Evolutionary conservation across 441 rosid species (phyloP).

Genomic region (Breynia disticha): DNA sequence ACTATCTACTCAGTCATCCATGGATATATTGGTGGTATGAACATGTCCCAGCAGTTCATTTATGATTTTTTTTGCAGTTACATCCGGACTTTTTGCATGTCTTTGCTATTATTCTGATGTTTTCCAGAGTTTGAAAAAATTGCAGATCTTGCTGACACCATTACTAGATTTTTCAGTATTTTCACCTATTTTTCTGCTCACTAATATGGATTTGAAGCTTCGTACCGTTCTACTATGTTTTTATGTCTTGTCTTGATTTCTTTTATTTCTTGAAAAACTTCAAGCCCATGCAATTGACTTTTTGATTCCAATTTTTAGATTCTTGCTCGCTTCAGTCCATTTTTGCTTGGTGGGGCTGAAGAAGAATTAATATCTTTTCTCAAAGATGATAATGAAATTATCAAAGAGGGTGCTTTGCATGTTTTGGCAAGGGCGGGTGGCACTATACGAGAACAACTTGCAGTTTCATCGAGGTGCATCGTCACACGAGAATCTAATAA

Average conservation of each 20-base stretch:
- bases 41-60: conserved; percentile 12
- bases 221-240: background rate
- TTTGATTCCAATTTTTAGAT: conserved; percentile 41
- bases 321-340: conserved; percentile 83
- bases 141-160: no score
- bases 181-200: background rate
- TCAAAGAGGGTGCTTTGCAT: conserved; percentile 88
- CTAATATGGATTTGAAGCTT: conserved; percentile 1
- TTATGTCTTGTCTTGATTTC: background rate
- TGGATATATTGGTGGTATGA: conserved; percentile 94
- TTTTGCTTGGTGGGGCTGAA: conserved; percentile 70
- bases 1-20: conserved; percentile 49
- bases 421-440: conserved; percentile 97
- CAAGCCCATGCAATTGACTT: background rate
- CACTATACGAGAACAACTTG: conserved; percentile 86
- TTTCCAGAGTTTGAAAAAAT: no score
- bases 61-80: background rate
- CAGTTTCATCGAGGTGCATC: conserved; percentile 68
- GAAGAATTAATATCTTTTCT: conserved; percentile 73
- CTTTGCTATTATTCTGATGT: no score
- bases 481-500: conserved; percentile 10
- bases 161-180: background rate
- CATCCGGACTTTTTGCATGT: background rate
- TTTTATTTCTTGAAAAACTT: conserved; percentile 5
- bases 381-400: conserved; percentile 77